Base-by-base conservation (phyloP, 2,329 filamentous ascomycete genomes). In the Clonostachys solani region DNA sequence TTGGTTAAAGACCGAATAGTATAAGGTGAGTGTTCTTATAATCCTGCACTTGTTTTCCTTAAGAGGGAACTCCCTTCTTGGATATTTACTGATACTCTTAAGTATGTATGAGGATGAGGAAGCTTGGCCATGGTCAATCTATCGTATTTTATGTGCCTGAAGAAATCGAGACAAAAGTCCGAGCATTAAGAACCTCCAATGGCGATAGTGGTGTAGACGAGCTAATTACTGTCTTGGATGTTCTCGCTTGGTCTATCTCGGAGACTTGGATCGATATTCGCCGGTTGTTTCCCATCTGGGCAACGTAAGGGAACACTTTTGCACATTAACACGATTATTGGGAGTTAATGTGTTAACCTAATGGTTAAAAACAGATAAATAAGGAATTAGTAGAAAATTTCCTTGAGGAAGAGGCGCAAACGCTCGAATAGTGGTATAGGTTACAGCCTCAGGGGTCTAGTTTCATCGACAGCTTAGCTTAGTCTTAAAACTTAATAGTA, bases 91-190 rank as follows among this genome's bases (percentile, higher is more conserved):
- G 37, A n/a, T 8, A n/a, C 23, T 10, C 9, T 29, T 4, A 29
- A 80, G 84, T 83, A 0, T 86, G 83, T 49, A 88, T 87, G 82
- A 64, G 86, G n/a, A 82, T 90, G 77, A 64, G 86, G 12, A 80
- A 84, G 49, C 70, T 92, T 0, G 86, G 84, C 0, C 65, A 79
- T 3, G 84, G 84, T 0, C 86, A 91, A 53, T 81, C 79, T 0
- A 74, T 89, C 0, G 65, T 78, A 0, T 88, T 88, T 44, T 80
- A 74, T 46, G 63, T 82, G 1, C 74, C 81, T 0, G 56, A 69
- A 1, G 86, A 89, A 48, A 80, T 89, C 5, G 64, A 76, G 12
- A 61, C 57, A 0, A 79, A 78, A 49, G 82, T 87, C 15, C 49
- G 59, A 0, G 52, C 36, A 38, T 38, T 38, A 12, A 18, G 17